phyloP scores from a whole-genome alignment of 2,329 filamentous ascomycete species.

The Zasmidium cellare region DNA sequence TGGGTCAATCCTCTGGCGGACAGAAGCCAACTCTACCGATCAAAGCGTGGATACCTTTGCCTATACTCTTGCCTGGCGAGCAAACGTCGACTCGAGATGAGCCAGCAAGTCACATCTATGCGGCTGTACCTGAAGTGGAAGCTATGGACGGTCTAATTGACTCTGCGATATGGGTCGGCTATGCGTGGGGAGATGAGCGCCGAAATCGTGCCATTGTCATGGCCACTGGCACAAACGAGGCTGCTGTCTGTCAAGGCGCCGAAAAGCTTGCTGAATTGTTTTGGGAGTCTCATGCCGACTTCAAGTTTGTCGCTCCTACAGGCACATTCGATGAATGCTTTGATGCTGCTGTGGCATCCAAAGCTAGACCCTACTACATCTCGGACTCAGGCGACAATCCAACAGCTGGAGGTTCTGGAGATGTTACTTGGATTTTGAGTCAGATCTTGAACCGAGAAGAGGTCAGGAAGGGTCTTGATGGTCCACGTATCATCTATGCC shows the following conservation, averaged over 20 bases:
- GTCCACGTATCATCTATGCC: conserved; percentile 20
- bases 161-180: conserved; percentile 23
- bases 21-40: conserved; percentile 7
- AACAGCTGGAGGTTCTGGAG: conserved; percentile 22
- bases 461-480: background rate
- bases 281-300: conserved; percentile 20
- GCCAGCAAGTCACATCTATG: conserved; percentile 21
- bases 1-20: background rate
- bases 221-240: conserved; percentile 20
- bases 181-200: conserved; percentile 24
- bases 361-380: conserved; percentile 20
- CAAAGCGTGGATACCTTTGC: conserved; percentile 24
- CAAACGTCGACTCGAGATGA: conserved; percentile 22
- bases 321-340: conserved; percentile 21
- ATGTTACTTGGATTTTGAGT: conserved; percentile 22
- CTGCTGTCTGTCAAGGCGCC: conserved; percentile 12
- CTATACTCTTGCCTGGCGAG: conserved; percentile 21
- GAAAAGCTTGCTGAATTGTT: conserved; percentile 20
- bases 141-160: conserved; percentile 16
- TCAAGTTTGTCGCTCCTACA: conserved; percentile 22
- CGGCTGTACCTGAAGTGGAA: conserved; percentile 16
- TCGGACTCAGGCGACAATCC: conserved; percentile 27
- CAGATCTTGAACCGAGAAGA: conserved; percentile 13
- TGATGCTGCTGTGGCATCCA: conserved; percentile 10
- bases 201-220: conserved; percentile 22